A percentile compares a stretch with the other conserved stretches of the same genome.
These are phyloP conservation scores for Neocucurbitaria cava DNA, from an alignment of 2,329 filamentous ascomycete genomes.

Conservation along the genomic window DNA sequence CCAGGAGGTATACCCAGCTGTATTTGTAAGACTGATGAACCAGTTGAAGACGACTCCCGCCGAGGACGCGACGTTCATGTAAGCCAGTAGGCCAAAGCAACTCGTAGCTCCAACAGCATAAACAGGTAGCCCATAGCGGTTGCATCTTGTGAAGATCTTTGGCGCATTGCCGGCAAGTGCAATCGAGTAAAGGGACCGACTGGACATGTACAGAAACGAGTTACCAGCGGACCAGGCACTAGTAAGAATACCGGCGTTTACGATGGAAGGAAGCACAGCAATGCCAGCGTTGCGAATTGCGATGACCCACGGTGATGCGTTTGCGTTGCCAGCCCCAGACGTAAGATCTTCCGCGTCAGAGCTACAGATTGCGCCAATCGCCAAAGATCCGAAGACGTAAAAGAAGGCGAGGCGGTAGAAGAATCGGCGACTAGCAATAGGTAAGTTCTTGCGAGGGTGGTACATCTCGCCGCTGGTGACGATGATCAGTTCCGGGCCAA, in stretches of 20 bases:
- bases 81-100: slow-evolving; percentile 17
- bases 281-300: slow-evolving; percentile 54
- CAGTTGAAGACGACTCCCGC: slow-evolving; percentile 37
- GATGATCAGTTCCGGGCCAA: slow-evolving; percentile 61
- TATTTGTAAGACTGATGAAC: slow-evolving; percentile 47
- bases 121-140: slow-evolving; percentile 28
- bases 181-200: slow-evolving; percentile 18
- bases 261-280: slow-evolving; percentile 26
- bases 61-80: slow-evolving; percentile 4
- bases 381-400: slow-evolving; percentile 54
- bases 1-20: slow-evolving; percentile 43
- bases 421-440: slow-evolving; percentile 58
- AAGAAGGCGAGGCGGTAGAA: slow-evolving; percentile 55
- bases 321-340: slow-evolving; percentile 36
- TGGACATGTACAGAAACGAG: slow-evolving; percentile 18
- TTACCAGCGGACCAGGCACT: slow-evolving; percentile 20
- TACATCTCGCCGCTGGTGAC: slow-evolving; percentile 70
- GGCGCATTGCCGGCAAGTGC: slow-evolving; percentile 14
- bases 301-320: slow-evolving; percentile 60
- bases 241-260: slow-evolving; percentile 19
- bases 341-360: slow-evolving; percentile 48
- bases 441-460: slow-evolving; percentile 70
- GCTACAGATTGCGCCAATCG: slow-evolving; percentile 63
- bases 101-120: slow-evolving; percentile 64
- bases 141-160: slow-evolving; percentile 15